Percentiles rank a stretch among this genome's conserved stretches.
phyloP scores from a whole-genome alignment of 768 basidiomycete species.

The Trichaptum fuscoviolaceum region DNA sequence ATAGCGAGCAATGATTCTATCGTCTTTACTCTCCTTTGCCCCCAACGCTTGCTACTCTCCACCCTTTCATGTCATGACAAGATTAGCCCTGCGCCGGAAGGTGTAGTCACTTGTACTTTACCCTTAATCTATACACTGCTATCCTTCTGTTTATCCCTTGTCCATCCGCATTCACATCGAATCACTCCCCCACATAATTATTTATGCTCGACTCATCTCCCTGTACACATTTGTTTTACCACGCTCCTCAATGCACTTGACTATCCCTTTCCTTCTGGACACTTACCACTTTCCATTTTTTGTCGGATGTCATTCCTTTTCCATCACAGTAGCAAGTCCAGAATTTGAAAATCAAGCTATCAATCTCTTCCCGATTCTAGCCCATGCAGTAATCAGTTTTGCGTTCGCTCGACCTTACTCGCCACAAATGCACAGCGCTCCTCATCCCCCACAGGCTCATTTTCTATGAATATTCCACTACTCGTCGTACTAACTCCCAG shows the following conservation, averaged over 20 bases:
- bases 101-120: not conserved
- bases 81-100: not conserved
- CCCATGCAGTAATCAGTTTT: slow-evolving; percentile 25
- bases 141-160: not conserved
- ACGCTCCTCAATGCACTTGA: not conserved
- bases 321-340: not conserved
- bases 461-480: slow-evolving; percentile 39
- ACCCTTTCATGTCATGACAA: not conserved
- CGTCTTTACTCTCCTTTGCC: too few relatives aligned
- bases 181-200: not conserved
- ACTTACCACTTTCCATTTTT: not conserved
- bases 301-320: not conserved
- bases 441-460: slow-evolving; percentile 31
- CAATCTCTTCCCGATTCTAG: not conserved
- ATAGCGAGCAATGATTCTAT: not conserved
- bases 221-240: not conserved
- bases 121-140: not conserved
- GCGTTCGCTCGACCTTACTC: slow-evolving; percentile 27
- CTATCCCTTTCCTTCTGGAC: not conserved
- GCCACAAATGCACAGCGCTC: slow-evolving; percentile 34
- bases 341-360: not conserved
- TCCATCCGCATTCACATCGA: not conserved
- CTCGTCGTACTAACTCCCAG: slow-evolving; percentile 20
- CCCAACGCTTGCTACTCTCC: not conserved
- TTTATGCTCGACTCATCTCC: not conserved